phyloP scores from a whole-genome alignment of 2,329 filamentous ascomycete genomes.

The Metarhizium robertsii region DNA sequence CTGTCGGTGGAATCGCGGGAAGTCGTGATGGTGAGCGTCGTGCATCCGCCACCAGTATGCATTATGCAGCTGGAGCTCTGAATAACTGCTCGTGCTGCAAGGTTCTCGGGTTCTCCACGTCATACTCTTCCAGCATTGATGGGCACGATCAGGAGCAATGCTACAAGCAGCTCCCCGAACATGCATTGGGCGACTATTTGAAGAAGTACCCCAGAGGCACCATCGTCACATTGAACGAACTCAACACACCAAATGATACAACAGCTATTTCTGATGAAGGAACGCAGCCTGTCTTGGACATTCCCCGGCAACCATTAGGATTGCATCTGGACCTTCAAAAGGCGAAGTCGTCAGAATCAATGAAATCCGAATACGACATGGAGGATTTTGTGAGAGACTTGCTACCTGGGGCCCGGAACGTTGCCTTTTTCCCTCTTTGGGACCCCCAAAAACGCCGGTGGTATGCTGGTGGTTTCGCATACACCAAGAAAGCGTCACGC shows the following conservation, averaged over 20 bases:
- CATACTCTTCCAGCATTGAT: slow-evolving; percentile 23
- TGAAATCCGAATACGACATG: neutral
- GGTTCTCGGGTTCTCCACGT: slow-evolving; percentile 30
- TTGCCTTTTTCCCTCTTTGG: slow-evolving; percentile 40
- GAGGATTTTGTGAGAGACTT: slow-evolving; percentile 19
- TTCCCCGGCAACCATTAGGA: neutral
- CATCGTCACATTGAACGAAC: neutral
- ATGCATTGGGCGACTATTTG: slow-evolving; percentile 2
- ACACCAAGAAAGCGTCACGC: slow-evolving; percentile 33
- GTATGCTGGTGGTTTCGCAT: slow-evolving; percentile 40
- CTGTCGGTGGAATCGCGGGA: neutral
- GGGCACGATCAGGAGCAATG: slow-evolving; percentile 11
- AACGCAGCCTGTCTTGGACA: neutral
- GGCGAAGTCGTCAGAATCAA: neutral
- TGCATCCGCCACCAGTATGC: slow-evolving; percentile 2
- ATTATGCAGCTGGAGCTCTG: neutral
- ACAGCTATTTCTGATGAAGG: neutral
- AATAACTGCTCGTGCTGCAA: slow-evolving; percentile 14
- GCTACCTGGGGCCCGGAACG: slow-evolving; percentile 34
- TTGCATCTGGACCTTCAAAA: neutral
- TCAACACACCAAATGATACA: neutral
- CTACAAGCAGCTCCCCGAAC: slow-evolving; percentile 2
- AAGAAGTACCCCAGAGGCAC: slow-evolving; percentile 3
- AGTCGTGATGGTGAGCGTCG: neutral
- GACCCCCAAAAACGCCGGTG: slow-evolving; percentile 34